These are phyloP conservation scores for Platanus orientalis DNA, from an alignment of 164 flowering plant genomes.

Conservation along the genomic window DNA sequence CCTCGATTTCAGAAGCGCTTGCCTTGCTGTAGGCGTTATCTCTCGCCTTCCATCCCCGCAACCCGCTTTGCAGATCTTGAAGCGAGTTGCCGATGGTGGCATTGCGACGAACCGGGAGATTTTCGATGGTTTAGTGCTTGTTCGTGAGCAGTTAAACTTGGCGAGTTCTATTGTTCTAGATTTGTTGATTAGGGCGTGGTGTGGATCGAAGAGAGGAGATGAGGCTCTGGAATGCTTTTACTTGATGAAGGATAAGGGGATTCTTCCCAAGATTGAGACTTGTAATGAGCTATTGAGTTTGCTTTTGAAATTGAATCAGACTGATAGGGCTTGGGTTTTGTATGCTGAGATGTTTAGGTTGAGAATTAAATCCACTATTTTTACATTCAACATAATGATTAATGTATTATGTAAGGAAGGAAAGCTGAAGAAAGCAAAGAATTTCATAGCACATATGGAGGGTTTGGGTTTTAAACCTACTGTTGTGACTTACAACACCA, in stretches of 20 bases:
- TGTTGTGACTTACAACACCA: conserved; percentile 69
- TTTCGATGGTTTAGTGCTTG: conserved; percentile 34
- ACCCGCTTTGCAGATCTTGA: conserved; percentile 42
- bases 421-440: conserved; percentile 74
- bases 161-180: conserved; percentile 41
- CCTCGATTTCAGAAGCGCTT: conserved; percentile 36
- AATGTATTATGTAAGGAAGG: conserved; percentile 83
- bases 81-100: conserved; percentile 19
- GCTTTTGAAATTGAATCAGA: conserved; percentile 45
- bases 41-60: conserved; percentile 39
- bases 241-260: conserved; percentile 46
- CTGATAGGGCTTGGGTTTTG: conserved; percentile 58
- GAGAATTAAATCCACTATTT: conserved; percentile 49
- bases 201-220: conserved; percentile 46
- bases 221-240: conserved; percentile 50
- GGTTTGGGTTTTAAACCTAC: conserved; percentile 56
- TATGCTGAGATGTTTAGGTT: conserved; percentile 82
- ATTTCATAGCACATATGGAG: conserved; percentile 59
- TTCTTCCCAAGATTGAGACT: conserved; percentile 54
- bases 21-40: conserved; percentile 43
- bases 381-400: conserved; percentile 79
- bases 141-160: conserved; percentile 28
- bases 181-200: conserved; percentile 44
- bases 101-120: conserved; percentile 18
- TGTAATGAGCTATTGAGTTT: conserved; percentile 62